Evolutionary conservation across 495 filamentous ascomycete genomes (phyloP), one percentile per base, ranked within the genome.

Genomic region (Xylaria sp.): DNA sequence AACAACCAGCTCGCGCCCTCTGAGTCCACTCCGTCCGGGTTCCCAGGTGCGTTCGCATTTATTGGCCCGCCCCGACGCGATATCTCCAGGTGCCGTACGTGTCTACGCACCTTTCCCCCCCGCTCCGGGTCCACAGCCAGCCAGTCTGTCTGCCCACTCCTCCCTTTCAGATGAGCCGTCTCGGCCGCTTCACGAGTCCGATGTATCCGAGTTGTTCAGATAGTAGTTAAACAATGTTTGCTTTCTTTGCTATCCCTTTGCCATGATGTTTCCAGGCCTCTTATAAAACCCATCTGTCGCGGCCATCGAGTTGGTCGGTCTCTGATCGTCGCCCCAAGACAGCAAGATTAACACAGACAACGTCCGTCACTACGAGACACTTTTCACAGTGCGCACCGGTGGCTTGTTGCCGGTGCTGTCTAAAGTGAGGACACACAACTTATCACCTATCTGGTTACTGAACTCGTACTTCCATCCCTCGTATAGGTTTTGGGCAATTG

Each of bases 161-260:
- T 29, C 31, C 21, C 59, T 62, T 24, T 62, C 7, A 52, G 9
- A 48, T 44, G 44, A 52, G 17, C 62, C 31, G 62, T 66, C 44
- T 50, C 62, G 62, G 62, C 62, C 62, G 62, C 44, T n/a, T 50
- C n/a, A 26, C 41, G 44, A 33, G 31, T 15, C 62, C 62, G 62
- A 24, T 50, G 62, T 21, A 29, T 24, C 62, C 62, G 62, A 66
- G 29, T 3, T 33, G 17, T 33, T 37, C 17, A 11, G 29, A 7
- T 0, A 29, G 8, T 5, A 24, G 11, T 8, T 15, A 5, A 5
- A 12, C 31, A 59, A 37, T 14, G 31, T n/a, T 21, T 21, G 57
- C 29, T 37, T 21, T 59, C 29, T 59, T n/a, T 59, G 57, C 31
- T 37, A 9, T 58, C n/a, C 53, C 26, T 58, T 21, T 58, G 53